Base-by-base conservation (phyloP, 352 stramenopile genomes). In the Phytophthora hibernalis region DNA sequence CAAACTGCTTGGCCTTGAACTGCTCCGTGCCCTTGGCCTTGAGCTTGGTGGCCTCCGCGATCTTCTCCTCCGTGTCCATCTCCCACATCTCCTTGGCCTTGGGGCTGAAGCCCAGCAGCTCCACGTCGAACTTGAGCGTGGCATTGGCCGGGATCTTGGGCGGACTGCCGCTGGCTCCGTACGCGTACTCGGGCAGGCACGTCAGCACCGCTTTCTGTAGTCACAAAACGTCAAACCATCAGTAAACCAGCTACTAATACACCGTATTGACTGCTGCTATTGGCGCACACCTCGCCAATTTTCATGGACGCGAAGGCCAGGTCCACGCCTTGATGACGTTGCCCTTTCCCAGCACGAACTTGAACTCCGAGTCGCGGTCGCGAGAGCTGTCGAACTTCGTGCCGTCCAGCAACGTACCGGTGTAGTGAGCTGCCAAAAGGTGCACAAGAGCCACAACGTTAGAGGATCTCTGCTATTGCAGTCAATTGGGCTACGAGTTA, bases 11-110 rank as follows among this genome's bases (percentile, higher is more conserved):
- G 15, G 69, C 76, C 72, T 97, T 98, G 70, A 98, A 98, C n/a
- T 98, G 70, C 61, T 90, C 89, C 12, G 94, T 98, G 42, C 92
- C 95, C 62, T 96, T 79, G 6, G 91, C 80, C 65, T 98, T 98
- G 26, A 98, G 72, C 66, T 89, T 84, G 20, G 84, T 82, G 15
- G 91, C 93, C 54, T 96, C 88, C 11, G 75, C 77, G 35, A 98
- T 84, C 67, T 95, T 96, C 64, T 95, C 87, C 18, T 83, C 75
- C 0, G 83, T 65, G 45, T 89, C 80, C 86, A 96, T 95, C 58
- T 99, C 92, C 92, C 92, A 98, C 70, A 95, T 91, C 73, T 98
- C 89, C 73, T 98, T 98, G 35, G 93, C 90, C 77, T 98, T 98
- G 51, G 97, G 91, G 52, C 87, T 85, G 73, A 98, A 98, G 45